Evolutionary conservation across 768 basidiomycete genomes (phyloP).

Genomic region (Pholiota molesta): DNA sequence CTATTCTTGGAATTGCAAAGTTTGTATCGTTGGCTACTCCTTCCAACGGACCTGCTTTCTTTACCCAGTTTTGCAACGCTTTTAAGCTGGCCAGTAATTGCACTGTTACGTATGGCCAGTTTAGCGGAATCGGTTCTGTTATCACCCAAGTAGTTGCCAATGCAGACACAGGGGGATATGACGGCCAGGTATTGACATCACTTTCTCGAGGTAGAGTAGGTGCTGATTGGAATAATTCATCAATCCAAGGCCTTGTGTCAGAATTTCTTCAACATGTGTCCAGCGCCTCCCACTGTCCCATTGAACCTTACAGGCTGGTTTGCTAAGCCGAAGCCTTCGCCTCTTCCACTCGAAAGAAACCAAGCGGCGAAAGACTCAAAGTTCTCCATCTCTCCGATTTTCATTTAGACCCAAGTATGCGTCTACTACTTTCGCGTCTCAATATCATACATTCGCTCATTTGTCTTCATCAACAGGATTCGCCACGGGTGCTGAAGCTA

Average conservation of each 20-base stretch:
- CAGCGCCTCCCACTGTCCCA: constrained; percentile 57
- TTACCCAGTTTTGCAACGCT: constrained; percentile 60
- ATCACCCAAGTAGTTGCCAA: constrained; percentile 74
- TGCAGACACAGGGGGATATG: constrained; percentile 71
- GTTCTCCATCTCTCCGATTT: constrained; percentile 79
- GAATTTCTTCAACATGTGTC: constrained; percentile 58
- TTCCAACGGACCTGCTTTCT: constrained; percentile 56
- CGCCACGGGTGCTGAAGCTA: constrained; percentile 70
- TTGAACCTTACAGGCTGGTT: constrained; percentile 74
- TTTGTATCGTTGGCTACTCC: constrained; percentile 69
- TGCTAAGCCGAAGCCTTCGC: constrained; percentile 74
- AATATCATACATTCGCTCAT: background rate
- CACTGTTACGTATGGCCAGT: constrained; percentile 45
- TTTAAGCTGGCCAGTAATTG: constrained; percentile 57
- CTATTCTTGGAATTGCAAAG: constrained; percentile 63
- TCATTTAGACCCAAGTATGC: constrained; percentile 72
- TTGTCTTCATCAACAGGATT: constrained; percentile 47
- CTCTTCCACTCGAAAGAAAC: constrained; percentile 60
- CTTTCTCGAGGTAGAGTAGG: background rate
- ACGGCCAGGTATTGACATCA: constrained; percentile 58
- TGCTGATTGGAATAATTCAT: background rate
- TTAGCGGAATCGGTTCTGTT: constrained; percentile 53
- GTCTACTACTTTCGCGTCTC: background rate
- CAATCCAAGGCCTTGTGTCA: constrained; percentile 51
- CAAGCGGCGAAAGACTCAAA: constrained; percentile 68